Base-by-base conservation (phyloP, 805 yeast species). In the Candida nanaspora region DNA sequence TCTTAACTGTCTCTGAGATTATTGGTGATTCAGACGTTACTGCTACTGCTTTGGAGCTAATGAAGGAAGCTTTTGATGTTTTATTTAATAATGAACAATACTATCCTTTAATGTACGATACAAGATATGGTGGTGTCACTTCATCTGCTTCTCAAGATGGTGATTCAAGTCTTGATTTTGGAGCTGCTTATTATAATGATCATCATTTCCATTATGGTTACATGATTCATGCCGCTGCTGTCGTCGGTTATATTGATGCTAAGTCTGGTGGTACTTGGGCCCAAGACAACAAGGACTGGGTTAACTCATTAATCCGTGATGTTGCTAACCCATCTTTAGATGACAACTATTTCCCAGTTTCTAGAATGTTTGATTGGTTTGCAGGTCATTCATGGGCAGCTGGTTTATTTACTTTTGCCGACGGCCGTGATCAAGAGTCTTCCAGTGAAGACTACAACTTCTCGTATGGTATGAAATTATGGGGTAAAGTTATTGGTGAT, bases 311-410 rank as follows among this genome's bases (percentile, higher is more conserved):
- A 41, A 56, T 80, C n/a, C 69, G 88, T 59, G 89, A 82, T 60
- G 76, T 72, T 45, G 80, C 84, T 3, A 78, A 76, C 46, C 84
- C 86, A 4, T 61, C 66, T 6, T 63, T 62, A 14, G 60, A 63
- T 6, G 89, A 83, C 49, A 49, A 55, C 2, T 72, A 58, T 50
- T 82, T 82, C 62, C 88, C 88, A 6, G 80, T 74, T 15, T 80
- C 68, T 35, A 69, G 89, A 52, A 69, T 78, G 7, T 82, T 82
- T 60, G 86, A 81, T 54, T 83, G 86, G 86, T 83, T 63, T 54
- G 74, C 74, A 51, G 91, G 91, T 1, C 89, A 83, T 55, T 80
- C 88, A 0, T 82, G 82, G 76, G 91, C 89, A 1, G 80, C 79
- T 52, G 89, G 91, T 2, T 66, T 82, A 16, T 79, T 75, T 50